Conservation (phyloP, 257 asterid species). For the Solanum pennellii region DNA sequence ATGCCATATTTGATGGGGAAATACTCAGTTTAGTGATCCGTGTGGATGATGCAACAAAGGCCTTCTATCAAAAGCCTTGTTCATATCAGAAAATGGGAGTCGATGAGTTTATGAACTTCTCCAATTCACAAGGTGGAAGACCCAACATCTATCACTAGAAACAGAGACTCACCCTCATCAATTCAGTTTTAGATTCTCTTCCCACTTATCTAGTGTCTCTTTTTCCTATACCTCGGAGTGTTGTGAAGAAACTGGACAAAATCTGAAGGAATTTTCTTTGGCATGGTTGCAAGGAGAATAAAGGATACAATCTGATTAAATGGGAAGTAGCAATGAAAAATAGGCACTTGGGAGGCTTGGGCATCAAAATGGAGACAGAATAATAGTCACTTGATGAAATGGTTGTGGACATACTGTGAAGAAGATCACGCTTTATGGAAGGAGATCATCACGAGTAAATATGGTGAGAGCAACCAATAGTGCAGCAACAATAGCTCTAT, state of each 20-base stretch:
- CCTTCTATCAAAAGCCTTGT: slow-evolving; percentile 66
- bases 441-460: neutral
- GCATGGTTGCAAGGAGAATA: neutral
- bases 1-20: neutral
- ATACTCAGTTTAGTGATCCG: slow-evolving; percentile 1
- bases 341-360: neutral
- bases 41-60: slow-evolving; percentile 48
- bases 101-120: slow-evolving; percentile 53
- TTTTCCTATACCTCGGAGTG: neutral
- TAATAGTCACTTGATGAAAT: neutral
- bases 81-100: slow-evolving; percentile 45
- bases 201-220: neutral
- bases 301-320: neutral
- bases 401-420: neutral
- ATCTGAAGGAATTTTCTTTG: neutral
- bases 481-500: neutral
- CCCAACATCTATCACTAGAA: neutral
- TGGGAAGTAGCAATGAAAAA: neutral
- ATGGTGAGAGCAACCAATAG: neutral
- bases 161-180: neutral
- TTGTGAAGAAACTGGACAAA: neutral
- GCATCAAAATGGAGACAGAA: neutral
- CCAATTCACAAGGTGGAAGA: slow-evolving; percentile 19
- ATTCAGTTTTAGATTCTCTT: neutral
- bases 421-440: neutral